These are phyloP conservation scores for Phytophthora capsici DNA, from an alignment of 352 stramenopile species.

Conservation along the genomic window DNA sequence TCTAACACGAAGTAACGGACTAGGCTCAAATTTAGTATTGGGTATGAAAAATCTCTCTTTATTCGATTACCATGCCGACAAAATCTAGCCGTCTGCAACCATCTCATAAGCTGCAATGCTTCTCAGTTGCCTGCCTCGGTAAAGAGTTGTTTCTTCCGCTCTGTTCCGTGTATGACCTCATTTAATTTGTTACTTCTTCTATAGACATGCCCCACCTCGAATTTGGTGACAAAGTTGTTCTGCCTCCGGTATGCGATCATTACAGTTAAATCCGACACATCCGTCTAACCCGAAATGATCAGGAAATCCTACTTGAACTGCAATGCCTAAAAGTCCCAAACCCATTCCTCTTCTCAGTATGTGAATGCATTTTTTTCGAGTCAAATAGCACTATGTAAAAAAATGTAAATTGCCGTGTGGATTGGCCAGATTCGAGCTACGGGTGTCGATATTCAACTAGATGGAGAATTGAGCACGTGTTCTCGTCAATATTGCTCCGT, in stretches of 20 bases:
- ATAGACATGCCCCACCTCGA: conserved; percentile 69
- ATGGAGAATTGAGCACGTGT: not conserved
- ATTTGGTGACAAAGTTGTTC: conserved; percentile 71
- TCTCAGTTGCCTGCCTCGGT: conserved; percentile 67
- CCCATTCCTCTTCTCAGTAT: conserved; percentile 61
- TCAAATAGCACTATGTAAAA: not conserved
- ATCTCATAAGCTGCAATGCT: conserved; percentile 56
- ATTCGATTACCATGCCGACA: not conserved
- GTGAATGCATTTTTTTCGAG: not conserved
- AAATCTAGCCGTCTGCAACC: conserved; percentile 11
- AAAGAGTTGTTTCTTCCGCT: not conserved
- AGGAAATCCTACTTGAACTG: conserved; percentile 62
- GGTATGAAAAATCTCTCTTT: not conserved
- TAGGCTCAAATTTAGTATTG: not conserved
- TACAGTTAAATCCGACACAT: not conserved
- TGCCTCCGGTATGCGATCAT: conserved; percentile 45
- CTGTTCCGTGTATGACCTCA: not conserved
- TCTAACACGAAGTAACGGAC: no score
- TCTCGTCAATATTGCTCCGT: conserved; percentile 61
- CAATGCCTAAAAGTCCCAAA: conserved; percentile 62
- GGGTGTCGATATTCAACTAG: conserved; percentile 21
- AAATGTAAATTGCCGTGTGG: not conserved
- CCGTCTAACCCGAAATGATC: conserved; percentile 3
- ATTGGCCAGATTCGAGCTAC: conserved; percentile 9
- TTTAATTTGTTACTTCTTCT: not conserved